Conservation (phyloP, 805 yeast genomes). For the Tetrapisispora arboricola region DNA sequence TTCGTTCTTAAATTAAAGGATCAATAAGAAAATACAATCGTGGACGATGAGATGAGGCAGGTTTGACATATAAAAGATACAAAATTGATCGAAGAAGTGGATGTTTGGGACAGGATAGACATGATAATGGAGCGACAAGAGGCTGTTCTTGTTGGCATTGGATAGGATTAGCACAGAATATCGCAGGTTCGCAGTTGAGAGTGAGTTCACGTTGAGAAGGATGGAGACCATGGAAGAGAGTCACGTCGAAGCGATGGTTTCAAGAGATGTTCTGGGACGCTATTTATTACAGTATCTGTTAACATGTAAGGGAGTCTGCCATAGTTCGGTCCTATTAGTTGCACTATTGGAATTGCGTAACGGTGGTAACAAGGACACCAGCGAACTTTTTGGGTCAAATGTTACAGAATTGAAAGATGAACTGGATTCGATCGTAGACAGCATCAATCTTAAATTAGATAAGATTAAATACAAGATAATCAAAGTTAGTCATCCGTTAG, state of each 20-base stretch:
- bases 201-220: too few species aligned
- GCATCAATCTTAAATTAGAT: constrained; percentile 17
- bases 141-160: too few species aligned
- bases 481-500: constrained; percentile 16
- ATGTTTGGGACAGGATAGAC: too few species aligned
- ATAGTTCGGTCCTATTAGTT: constrained; percentile 15
- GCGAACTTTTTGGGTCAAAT: neutral
- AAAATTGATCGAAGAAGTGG: too few species aligned
- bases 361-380: neutral
- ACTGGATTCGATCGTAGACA: constrained; percentile 5
- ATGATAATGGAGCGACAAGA: too few species aligned
- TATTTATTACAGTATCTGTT: constrained; percentile 19
- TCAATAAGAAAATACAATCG: too few species aligned
- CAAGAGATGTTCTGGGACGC: neutral
- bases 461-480: constrained; percentile 16
- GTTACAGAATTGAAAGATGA: neutral
- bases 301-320: constrained; percentile 18
- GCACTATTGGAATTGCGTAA: constrained; percentile 12
- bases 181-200: too few species aligned
- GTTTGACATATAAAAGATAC: too few species aligned
- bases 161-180: too few species aligned
- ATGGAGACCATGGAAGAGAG: neutral
- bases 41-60: too few species aligned
- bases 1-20: too few species aligned
- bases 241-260: too few species aligned